These are phyloP conservation scores for Apodospora peruviana DNA, from an alignment of 495 filamentous ascomycete species.

Conservation along the genomic window DNA sequence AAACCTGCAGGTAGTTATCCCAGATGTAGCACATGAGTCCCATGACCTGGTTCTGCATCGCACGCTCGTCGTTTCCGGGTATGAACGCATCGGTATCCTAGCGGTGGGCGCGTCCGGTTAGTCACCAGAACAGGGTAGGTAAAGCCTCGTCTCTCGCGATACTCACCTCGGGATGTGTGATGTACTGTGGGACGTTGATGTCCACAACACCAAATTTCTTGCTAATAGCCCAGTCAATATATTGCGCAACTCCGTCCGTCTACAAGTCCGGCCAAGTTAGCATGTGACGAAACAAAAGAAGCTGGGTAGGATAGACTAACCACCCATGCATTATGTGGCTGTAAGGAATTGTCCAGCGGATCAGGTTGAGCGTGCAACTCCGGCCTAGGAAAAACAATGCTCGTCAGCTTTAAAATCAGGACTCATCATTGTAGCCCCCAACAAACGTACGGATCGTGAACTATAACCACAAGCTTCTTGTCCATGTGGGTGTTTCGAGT, in stretches of 20 bases:
- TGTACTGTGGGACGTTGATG: constrained; percentile 75
- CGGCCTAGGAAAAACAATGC: constrained; percentile 46
- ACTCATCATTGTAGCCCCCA: background rate
- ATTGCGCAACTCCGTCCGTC: constrained; percentile 71
- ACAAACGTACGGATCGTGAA: constrained; percentile 70
- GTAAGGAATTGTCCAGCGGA: constrained; percentile 60
- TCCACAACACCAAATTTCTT: constrained; percentile 79
- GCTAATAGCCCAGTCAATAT: constrained; percentile 72
- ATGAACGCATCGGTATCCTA: constrained; percentile 31
- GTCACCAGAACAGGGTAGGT: background rate
- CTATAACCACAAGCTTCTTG: constrained; percentile 60
- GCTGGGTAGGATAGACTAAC: constrained; percentile 46
- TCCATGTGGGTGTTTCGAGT: constrained; percentile 45
- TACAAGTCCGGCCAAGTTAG: constrained; percentile 23
- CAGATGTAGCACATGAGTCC: constrained; percentile 84
- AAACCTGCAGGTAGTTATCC: constrained; percentile 94
- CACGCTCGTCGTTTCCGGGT: constrained; percentile 24
- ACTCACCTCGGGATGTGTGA: constrained; percentile 51
- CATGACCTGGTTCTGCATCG: constrained; percentile 51
- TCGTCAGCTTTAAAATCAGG: background rate
- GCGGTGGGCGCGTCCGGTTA: constrained; percentile 1
- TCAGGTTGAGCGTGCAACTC: constrained; percentile 65
- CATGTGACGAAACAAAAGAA: constrained; percentile 28
- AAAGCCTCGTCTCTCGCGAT: background rate
- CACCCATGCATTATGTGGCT: constrained; percentile 78